These are phyloP conservation scores for Eucalyptus pumila DNA, from an alignment of 345 rosid species.

Conservation along the genomic window DNA sequence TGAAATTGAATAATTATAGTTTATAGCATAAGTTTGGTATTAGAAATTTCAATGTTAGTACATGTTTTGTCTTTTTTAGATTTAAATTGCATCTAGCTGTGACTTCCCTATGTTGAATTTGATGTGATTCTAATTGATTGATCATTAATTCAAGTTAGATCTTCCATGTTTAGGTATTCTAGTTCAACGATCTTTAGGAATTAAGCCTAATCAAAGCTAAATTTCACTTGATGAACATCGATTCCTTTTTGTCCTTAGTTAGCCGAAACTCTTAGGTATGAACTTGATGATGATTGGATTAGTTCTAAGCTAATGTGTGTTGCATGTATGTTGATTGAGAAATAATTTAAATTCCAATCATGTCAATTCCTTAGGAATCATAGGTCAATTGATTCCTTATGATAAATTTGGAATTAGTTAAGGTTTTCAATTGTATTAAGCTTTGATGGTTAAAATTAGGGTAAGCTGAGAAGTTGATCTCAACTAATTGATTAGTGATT, in stretches of 20 bases:
- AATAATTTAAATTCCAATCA: too few species aligned
- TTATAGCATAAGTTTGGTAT: neutral
- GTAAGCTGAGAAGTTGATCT: too few species aligned
- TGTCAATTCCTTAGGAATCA: too few species aligned
- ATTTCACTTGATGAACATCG: neutral
- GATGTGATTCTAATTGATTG: neutral
- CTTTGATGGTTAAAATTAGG: too few species aligned
- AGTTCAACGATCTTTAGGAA: too few species aligned
- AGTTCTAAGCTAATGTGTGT: neutral
- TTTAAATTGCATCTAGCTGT: neutral
- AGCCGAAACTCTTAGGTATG: neutral
- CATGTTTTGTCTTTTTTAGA: neutral
- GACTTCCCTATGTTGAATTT: neutral
- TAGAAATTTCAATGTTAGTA: too few species aligned
- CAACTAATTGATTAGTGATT: too few species aligned
- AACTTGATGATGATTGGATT: neutral
- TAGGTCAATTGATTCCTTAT: too few species aligned
- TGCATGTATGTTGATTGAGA: neutral
- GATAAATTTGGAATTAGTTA: too few species aligned
- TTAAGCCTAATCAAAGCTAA: neutral
- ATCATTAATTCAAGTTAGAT: neutral
- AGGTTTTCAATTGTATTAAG: too few species aligned
- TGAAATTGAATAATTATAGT: neutral
- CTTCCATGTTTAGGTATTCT: neutral
- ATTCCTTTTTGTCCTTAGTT: neutral